Conservation (phyloP, 768 basidiomycete species). For the Podaxis mareebaensis region DNA sequence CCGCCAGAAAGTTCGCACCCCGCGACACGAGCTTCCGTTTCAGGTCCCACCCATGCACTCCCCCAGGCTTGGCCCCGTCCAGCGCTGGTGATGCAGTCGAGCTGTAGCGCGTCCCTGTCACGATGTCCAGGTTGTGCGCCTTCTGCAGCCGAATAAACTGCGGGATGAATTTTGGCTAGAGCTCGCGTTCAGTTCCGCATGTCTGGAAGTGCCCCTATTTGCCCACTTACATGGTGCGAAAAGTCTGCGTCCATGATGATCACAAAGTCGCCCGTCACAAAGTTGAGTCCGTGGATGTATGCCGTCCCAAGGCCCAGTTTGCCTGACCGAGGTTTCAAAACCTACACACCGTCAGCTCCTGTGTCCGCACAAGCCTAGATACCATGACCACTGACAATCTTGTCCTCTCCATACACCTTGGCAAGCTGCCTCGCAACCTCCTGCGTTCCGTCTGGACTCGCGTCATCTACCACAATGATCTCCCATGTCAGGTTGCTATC, state of each 20-base stretch:
- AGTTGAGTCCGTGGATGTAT: constrained; percentile 89
- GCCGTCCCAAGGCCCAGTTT: constrained; percentile 93
- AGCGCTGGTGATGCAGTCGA: constrained; percentile 56
- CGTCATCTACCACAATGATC: constrained; percentile 89
- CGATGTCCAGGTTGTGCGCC: constrained; percentile 87
- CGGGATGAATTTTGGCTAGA: constrained; percentile 91
- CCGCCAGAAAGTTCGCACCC: constrained; percentile 90
- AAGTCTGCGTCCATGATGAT: constrained; percentile 99
- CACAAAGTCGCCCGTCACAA: constrained; percentile 88
- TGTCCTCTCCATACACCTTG: constrained; percentile 80
- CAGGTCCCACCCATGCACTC: constrained; percentile 92
- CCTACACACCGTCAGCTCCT: constrained; percentile 36
- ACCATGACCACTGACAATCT: constrained; percentile 50
- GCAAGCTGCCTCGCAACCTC: constrained; percentile 82
- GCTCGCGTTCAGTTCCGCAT: not conserved
- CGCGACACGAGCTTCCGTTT: constrained; percentile 85
- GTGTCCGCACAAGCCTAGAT: not conserved
- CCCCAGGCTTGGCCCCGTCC: constrained; percentile 69
- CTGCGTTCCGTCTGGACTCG: constrained; percentile 90
- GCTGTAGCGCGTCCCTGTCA: constrained; percentile 89
- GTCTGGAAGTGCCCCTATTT: not conserved
- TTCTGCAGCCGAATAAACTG: constrained; percentile 87
- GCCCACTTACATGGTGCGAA: constrained; percentile 79
- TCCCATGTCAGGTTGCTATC: constrained; percentile 78
- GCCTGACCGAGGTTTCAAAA: constrained; percentile 84